Percentiles rank a stretch among this genome's conserved stretches.
These are phyloP conservation scores for Ceratobasidium theobromae DNA, from an alignment of 1,284 basidiomycete genomes.

Conservation along the genomic window DNA sequence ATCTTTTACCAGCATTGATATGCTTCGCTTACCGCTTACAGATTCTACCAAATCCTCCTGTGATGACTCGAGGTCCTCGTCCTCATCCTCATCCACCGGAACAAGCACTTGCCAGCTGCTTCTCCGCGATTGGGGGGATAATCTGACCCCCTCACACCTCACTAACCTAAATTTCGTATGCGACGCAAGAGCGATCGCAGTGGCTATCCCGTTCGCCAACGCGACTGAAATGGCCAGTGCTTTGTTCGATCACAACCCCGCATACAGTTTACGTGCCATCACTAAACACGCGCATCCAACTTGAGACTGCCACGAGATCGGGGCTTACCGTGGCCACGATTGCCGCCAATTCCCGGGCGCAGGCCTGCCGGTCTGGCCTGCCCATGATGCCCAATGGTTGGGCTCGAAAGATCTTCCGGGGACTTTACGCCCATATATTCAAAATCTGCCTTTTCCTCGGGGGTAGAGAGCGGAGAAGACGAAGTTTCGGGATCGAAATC, in stretches of 20 bases:
- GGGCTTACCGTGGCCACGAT: too few relatives aligned
- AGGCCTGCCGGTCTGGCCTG: too few relatives aligned
- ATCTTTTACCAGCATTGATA: too few relatives aligned
- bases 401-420: too few relatives aligned
- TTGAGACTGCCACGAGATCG: too few relatives aligned
- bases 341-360: too few relatives aligned
- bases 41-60: too few relatives aligned
- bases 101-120: background rate
- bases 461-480: background rate
- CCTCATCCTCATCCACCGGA: background rate
- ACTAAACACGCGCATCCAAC: background rate
- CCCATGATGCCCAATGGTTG: too few relatives aligned
- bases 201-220: constrained; percentile 9
- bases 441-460: background rate
- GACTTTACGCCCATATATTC: too few relatives aligned
- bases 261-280: background rate
- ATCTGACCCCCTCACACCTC: background rate
- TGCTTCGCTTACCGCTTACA: background rate
- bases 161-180: background rate
- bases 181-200: background rate
- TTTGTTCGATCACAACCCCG: background rate
- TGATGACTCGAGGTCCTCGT: too few relatives aligned
- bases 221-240: constrained; percentile 10
- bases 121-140: background rate
- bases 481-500: background rate